Evolutionary conservation across 208 protist species (phyloP).

Genomic region (Acanthamoeba culbertsoni): DNA sequence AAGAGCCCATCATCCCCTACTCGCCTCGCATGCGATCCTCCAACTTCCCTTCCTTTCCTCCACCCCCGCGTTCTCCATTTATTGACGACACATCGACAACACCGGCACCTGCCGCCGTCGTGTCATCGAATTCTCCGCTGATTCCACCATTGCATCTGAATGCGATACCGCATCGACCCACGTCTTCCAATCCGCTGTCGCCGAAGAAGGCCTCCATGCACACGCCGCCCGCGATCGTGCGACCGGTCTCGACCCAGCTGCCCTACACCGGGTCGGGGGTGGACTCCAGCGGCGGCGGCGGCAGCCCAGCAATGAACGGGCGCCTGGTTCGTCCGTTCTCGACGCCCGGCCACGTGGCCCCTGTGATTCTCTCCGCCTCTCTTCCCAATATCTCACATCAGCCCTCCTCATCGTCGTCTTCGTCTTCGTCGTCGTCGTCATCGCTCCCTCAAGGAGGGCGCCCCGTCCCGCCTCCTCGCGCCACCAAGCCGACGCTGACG

Average conservation of each 20-base stretch:
- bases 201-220: background rate
- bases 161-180: background rate
- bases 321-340: background rate
- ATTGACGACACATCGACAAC: background rate
- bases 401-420: too few species aligned
- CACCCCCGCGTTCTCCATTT: too few species aligned
- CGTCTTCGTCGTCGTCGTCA: too few species aligned
- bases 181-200: background rate
- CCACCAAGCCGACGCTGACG: background rate
- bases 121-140: background rate
- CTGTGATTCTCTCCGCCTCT: background rate
- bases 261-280: too few species aligned
- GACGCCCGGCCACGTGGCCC: background rate
- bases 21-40: background rate
- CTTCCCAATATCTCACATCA: background rate
- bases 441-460: too few species aligned
- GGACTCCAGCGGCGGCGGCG: too few species aligned
- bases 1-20: background rate
- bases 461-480: background rate
- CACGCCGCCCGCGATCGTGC: background rate
- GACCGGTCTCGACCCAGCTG: background rate
- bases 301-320: background rate
- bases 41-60: background rate
- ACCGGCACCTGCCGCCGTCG: too few species aligned
- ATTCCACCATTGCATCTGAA: background rate